Conservation (phyloP, 306 rosid species). For the Vigna mungo region DNA sequence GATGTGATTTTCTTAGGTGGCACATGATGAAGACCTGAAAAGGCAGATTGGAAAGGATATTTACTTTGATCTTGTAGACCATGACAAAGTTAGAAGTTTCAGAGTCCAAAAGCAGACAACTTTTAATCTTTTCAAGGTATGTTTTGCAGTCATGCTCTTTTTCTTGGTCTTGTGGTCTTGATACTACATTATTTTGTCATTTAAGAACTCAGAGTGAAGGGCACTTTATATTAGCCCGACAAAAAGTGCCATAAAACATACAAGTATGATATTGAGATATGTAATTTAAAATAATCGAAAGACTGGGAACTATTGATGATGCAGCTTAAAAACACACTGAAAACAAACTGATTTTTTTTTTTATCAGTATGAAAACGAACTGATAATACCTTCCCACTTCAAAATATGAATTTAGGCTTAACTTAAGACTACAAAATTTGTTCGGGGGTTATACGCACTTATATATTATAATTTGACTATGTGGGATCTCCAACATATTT, state of each 20-base stretch:
- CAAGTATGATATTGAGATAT: not conserved
- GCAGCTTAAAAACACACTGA: not conserved
- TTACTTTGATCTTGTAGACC: slow-evolving; percentile 90
- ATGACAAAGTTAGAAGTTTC: slow-evolving; percentile 84
- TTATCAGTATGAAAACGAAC: too few relatives aligned
- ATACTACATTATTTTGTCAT: not conserved
- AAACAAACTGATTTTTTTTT: too few relatives aligned
- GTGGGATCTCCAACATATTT: too few relatives aligned
- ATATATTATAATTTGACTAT: too few relatives aligned
- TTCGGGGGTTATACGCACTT: too few relatives aligned
- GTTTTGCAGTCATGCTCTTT: slow-evolving; percentile 15
- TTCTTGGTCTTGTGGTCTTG: slow-evolving; percentile 18
- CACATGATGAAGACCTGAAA: slow-evolving; percentile 67
- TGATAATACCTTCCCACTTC: not conserved
- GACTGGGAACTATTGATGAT: not conserved
- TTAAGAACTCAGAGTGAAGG: not conserved
- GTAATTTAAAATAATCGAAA: not conserved
- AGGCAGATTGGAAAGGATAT: slow-evolving; percentile 82
- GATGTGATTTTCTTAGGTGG: slow-evolving; percentile 60
- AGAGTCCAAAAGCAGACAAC: slow-evolving; percentile 76
- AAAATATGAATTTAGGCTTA: too few relatives aligned
- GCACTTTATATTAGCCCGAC: not conserved
- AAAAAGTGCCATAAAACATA: slow-evolving; percentile 7
- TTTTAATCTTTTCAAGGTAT: slow-evolving; percentile 82
- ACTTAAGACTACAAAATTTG: too few relatives aligned